Evolutionary conservation across 73 alveolate species (phyloP).

Genomic region (Halteria grandinella): DNA sequence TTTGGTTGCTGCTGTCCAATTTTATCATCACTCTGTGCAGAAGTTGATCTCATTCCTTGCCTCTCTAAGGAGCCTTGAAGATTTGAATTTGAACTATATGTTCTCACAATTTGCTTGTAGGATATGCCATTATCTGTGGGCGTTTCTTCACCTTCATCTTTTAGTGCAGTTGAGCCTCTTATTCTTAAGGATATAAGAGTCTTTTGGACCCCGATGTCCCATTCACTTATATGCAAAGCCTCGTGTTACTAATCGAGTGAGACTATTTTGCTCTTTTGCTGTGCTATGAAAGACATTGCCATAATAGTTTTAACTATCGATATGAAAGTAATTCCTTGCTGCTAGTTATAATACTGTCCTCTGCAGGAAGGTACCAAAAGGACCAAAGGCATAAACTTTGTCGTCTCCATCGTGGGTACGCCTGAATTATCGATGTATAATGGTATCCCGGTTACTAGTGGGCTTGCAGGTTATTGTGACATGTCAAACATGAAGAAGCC

Average conservation of each 20-base stretch:
- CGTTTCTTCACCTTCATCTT: neutral
- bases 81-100: too few relatives aligned
- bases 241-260: neutral
- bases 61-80: slow-evolving; percentile 1
- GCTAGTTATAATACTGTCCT: neutral
- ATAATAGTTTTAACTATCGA: slow-evolving; percentile 31
- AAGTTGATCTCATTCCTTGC: neutral
- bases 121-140: neutral
- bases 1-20: neutral
- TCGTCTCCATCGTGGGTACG: neutral
- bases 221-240: slow-evolving; percentile 7
- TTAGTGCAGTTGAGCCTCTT: neutral
- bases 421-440: neutral
- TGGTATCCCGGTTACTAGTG: neutral
- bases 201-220: slow-evolving; percentile 18
- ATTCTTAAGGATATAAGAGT: neutral
- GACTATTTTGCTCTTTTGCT: neutral
- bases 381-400: slow-evolving; percentile 4
- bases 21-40: slow-evolving; percentile 14
- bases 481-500: slow-evolving; percentile 37
- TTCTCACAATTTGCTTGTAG: too few relatives aligned
- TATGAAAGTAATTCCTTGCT: slow-evolving; percentile 1
- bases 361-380: slow-evolving; percentile 13
- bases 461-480: slow-evolving; percentile 13
- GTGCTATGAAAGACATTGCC: neutral